A percentile compares a stretch with the other conserved stretches of the same genome.
Conservation (phyloP, 1,284 basidiomycete genomes). For the Ustilago sp. region DNA sequence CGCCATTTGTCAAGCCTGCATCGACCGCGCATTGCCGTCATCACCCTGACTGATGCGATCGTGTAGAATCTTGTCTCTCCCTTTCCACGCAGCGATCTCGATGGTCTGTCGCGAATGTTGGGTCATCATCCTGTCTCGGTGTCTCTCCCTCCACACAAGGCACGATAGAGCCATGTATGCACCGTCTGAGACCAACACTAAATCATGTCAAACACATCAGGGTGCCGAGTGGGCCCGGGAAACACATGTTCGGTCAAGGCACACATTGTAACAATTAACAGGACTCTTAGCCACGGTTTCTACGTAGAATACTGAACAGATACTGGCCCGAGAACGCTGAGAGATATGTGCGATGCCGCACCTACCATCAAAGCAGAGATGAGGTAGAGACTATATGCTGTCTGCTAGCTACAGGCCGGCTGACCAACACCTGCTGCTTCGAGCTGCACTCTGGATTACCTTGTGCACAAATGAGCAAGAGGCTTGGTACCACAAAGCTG, state of each 20-base stretch:
- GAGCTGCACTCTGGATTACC: background rate
- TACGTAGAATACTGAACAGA: no score
- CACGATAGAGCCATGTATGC: background rate
- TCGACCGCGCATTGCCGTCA: conserved; percentile 7
- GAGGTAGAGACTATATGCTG: background rate
- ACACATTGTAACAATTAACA: background rate
- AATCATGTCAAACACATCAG: background rate
- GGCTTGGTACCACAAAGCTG: background rate
- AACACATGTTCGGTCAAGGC: background rate
- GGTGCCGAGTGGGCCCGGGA: background rate
- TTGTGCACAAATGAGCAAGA: background rate
- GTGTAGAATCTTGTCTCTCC: background rate
- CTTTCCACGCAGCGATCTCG: background rate
- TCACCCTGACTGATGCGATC: background rate
- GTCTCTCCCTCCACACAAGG: background rate
- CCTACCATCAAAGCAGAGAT: no score
- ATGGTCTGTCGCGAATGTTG: background rate
- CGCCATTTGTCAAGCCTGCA: conserved; percentile 1
- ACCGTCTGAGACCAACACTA: background rate
- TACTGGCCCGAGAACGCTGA: background rate
- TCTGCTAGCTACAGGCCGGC: conserved; percentile 21
- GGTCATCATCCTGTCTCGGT: background rate
- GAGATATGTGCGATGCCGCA: background rate
- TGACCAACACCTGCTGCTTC: conserved; percentile 15
- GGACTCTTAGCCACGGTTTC: no score